These are phyloP conservation scores for Xylaria sp. DNA, from an alignment of 2,329 filamentous ascomycete genomes.

Conservation along the genomic window DNA sequence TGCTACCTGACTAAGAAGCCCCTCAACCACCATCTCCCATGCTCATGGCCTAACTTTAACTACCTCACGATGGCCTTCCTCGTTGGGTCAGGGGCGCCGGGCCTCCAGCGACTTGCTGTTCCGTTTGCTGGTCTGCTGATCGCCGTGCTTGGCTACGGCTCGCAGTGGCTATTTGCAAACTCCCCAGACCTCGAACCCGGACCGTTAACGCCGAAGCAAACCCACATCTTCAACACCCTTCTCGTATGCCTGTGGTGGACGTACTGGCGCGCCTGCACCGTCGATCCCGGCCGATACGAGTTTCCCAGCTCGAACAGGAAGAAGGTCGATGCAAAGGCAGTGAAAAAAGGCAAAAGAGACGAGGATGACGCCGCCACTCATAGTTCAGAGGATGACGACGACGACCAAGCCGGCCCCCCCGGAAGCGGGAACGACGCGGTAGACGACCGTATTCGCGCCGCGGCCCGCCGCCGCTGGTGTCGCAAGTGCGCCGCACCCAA, in stretches of 20 bases:
- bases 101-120: slow-evolving; percentile 69
- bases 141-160: slow-evolving; percentile 74
- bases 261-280: slow-evolving; percentile 70
- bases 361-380: slow-evolving; percentile 40
- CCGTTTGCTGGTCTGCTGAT: slow-evolving; percentile 74
- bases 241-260: slow-evolving; percentile 73
- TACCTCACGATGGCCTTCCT: slow-evolving; percentile 47
- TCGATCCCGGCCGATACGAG: slow-evolving; percentile 66
- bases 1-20: neutral
- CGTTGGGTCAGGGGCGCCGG: slow-evolving; percentile 44
- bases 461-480: slow-evolving; percentile 67
- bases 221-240: slow-evolving; percentile 72
- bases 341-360: slow-evolving; percentile 42
- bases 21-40: neutral
- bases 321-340: neutral
- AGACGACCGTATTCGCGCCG: slow-evolving; percentile 11
- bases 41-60: slow-evolving; percentile 31
- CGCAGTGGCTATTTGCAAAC: slow-evolving; percentile 75
- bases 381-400: slow-evolving; percentile 38
- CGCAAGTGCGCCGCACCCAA: slow-evolving; percentile 79
- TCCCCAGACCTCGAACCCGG: slow-evolving; percentile 68
- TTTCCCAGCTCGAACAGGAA: slow-evolving; percentile 50
- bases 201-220: slow-evolving; percentile 66
- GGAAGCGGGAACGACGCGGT: neutral
- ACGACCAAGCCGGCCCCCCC: neutral